phyloP scores from a whole-genome alignment of 1,139 yeast species.

The Candida buenavistaensis region DNA sequence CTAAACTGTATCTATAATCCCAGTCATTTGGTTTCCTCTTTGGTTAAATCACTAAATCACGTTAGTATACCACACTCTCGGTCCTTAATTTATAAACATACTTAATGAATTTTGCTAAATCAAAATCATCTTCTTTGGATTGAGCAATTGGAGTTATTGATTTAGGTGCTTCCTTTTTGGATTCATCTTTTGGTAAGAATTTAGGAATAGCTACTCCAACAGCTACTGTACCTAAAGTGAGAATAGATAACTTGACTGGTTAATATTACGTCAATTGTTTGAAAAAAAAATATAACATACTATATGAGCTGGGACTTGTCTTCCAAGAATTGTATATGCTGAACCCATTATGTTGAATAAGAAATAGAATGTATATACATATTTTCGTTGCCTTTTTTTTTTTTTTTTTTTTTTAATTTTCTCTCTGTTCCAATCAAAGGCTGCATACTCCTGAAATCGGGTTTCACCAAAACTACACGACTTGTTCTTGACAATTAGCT shows the following conservation, averaged over 20 bases:
- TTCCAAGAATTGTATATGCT: constrained; percentile 63
- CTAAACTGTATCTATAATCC: too few species aligned
- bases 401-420: not conserved
- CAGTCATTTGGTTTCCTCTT: constrained; percentile 42
- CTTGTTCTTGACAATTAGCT: constrained; percentile 19
- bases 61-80: constrained; percentile 25
- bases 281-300: too few species aligned
- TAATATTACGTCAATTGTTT: constrained; percentile 6
- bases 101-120: constrained; percentile 61
- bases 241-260: constrained; percentile 37
- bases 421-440: constrained; percentile 8
- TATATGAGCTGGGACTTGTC: constrained; percentile 62
- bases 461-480: too few species aligned
- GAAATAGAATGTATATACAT: not conserved
- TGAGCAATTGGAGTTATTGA: constrained; percentile 33
- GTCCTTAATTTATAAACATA: constrained; percentile 29
- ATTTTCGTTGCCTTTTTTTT: not conserved
- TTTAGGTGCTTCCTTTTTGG: constrained; percentile 30
- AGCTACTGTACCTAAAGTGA: constrained; percentile 47
- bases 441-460: not conserved
- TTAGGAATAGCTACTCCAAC: constrained; percentile 47
- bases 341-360: constrained; percentile 48
- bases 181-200: constrained; percentile 25
- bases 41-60: constrained; percentile 37
- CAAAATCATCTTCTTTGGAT: constrained; percentile 53